phyloP scores from a whole-genome alignment of 768 basidiomycete genomes.

The Pisolithus orientalis region DNA sequence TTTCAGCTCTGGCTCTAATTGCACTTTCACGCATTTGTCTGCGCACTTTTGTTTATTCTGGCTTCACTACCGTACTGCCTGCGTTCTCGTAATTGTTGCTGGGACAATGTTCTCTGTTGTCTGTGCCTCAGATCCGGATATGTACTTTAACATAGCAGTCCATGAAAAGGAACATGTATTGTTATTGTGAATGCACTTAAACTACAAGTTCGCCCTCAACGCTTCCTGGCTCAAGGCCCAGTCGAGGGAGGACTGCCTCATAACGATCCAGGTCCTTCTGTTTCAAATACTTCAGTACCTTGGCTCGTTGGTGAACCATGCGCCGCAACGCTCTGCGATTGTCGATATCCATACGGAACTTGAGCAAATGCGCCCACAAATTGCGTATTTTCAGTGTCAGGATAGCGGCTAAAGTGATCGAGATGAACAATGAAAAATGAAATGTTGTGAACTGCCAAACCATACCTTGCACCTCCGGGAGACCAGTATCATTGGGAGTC shows the following conservation, averaged over 20 bases:
- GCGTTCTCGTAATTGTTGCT: no score
- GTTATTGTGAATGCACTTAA: slow-evolving; percentile 16
- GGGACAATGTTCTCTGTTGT: no score
- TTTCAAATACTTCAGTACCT: slow-evolving; percentile 75
- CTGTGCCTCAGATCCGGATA: no score
- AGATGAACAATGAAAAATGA: background rate
- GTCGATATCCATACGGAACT: slow-evolving; percentile 66
- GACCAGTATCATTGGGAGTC: slow-evolving; percentile 69
- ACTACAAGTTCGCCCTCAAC: slow-evolving; percentile 90
- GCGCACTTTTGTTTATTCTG: no score
- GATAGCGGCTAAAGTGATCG: slow-evolving; percentile 59
- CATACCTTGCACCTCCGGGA: slow-evolving; percentile 88
- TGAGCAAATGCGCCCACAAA: slow-evolving; percentile 66
- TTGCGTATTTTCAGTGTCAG: slow-evolving; percentile 82
- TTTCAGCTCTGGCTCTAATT: no score
- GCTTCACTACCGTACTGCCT: no score
- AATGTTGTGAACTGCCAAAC: background rate
- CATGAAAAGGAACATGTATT: no score
- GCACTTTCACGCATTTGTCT: no score
- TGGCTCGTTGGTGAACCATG: slow-evolving; percentile 80
- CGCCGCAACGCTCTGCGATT: slow-evolving; percentile 72
- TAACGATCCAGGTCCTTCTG: slow-evolving; percentile 61
- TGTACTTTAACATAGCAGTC: no score
- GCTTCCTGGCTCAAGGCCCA: slow-evolving; percentile 71
- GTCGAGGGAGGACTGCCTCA: slow-evolving; percentile 58